These are phyloP conservation scores for Bryoerythrophyllum caledonicum DNA, from an alignment of 225 moss, liverwort and hornwort genomes.

Conservation along the genomic window DNA sequence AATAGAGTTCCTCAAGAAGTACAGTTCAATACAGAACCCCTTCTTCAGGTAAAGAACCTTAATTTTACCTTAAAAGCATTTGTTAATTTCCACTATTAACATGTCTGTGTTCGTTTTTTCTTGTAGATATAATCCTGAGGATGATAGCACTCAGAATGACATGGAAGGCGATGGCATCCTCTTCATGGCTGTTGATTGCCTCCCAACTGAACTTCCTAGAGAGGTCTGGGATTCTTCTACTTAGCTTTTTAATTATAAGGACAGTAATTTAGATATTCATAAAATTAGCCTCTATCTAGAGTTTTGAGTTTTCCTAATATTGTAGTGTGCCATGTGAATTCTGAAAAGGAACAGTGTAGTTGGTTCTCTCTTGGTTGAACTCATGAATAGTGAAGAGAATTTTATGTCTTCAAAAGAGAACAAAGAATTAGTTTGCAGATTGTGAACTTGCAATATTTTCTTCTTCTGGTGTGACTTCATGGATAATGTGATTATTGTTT, in stretches of 20 bases:
- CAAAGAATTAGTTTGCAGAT: too few species aligned
- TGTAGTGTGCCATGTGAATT: too few species aligned
- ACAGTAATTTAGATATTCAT: constrained; percentile 1
- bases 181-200: constrained; percentile 82
- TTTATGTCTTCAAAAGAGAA: too few species aligned
- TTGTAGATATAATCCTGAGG: constrained; percentile 66
- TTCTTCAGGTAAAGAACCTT: constrained; percentile 35
- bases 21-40: constrained; percentile 77
- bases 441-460: too few species aligned
- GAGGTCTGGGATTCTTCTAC: too few species aligned
- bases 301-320: too few species aligned
- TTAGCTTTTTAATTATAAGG: too few species aligned
- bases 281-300: too few species aligned
- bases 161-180: constrained; percentile 86
- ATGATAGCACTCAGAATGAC: constrained; percentile 62
- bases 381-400: too few species aligned
- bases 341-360: too few species aligned
- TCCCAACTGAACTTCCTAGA: constrained; percentile 87
- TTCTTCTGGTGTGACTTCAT: too few species aligned
- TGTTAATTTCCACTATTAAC: background rate
- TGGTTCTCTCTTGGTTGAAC: too few species aligned
- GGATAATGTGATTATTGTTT: background rate
- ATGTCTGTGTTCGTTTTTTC: background rate
- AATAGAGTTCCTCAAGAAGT: constrained; percentile 70
- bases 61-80: background rate